Evolutionary conservation across 2,329 filamentous ascomycete genomes (phyloP), one percentile per base, ranked within the genome.

Genomic region (Penicillium sp.): DNA sequence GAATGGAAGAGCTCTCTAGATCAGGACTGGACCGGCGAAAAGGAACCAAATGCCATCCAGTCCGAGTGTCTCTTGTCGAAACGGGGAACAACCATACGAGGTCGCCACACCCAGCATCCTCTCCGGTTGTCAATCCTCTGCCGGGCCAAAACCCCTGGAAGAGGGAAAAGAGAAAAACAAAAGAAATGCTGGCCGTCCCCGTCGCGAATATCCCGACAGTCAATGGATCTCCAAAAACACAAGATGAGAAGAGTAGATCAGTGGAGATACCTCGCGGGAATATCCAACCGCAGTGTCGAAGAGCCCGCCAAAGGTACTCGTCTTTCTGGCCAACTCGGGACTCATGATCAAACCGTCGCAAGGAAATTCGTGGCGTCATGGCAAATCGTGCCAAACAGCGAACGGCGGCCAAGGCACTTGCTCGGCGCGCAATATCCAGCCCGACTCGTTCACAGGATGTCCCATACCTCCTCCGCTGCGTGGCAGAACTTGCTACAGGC

Each of bases 401-500:
- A 39, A 35, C 41, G 42, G 37, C 38, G 37, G 40, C 41, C 36
- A 30, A 40, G 29, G 29, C 14, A n/a, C 17, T 10, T 40, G 34
- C 39, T 39, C 44, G 43, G 34, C 40, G 41, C 39, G 27, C 25
- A 32, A 41, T 39, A n/a, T 45, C 27, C 10, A 36, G 14, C 30
- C 39, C 8, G 20, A 36, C 21, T 13, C 18, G 29, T 20, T 77
- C 82, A 98, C 59, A 96, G 79, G 56, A 98, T 86, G 62, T 87
- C 83, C 93, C 93, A 98, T 23, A 85, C 84, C 67, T 98, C 93
- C 71, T 98, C 93, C 29, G 90, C 91, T 27, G 91, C 93, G 69
- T 98, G 93, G 70, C 93, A 97, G 76, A 98, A 97, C 70, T 97
- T 98, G 80, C 91, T 96, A 78, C 93, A 98, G 29, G 93, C 91